Evolutionary conservation across 768 basidiomycete species (phyloP), one percentile per base, ranked within the genome.

Genomic region (Daedaleopsis nitida): DNA sequence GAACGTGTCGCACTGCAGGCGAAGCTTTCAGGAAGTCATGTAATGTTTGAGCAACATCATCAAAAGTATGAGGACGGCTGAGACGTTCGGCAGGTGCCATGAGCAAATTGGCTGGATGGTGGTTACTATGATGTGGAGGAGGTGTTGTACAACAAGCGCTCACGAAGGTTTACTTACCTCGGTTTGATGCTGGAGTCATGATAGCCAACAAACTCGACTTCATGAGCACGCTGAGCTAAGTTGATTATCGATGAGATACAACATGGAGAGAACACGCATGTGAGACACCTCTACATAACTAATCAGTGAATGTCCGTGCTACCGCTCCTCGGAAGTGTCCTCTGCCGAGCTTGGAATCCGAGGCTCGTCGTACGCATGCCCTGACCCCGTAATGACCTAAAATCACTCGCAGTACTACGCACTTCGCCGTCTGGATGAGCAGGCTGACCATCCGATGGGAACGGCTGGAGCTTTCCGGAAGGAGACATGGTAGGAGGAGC

Each of bases 321-420:
- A 32, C 62, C 62, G 35, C 58, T 64, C 17, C 54, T 27, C 55
- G 54, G 27, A 17, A 53, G 44, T 23, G 51, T 64, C 50, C 62
- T 64, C 62, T 45, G 55, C 32, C 62, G 56, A 3, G 54, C 62
- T 34, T 63, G 49, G 19, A 54, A 57, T 11, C 65, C 65, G 38
- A 66, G 27, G 32, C 65, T 66, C 59, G 57, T 39, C 44, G 62
- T 59, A 19, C 62, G 59, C 57, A 66, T 24, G 1, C 65, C 65
- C 5, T 45, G n/a, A 16, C 24, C 48, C 5, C 57, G 56, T 13
- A 48, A 10, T 1, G 37, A 32, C 45, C 24, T 19, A 16, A 39
- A 23, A 17, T 38, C 37, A 12, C 54, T 42, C 13, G n/a, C 16
- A 24, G 12, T 47, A 47, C 45, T 24, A 8, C 32, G 27, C 16